Conservation (phyloP, 2,329 filamentous ascomycete genomes). For the Verruconis gallopava region DNA sequence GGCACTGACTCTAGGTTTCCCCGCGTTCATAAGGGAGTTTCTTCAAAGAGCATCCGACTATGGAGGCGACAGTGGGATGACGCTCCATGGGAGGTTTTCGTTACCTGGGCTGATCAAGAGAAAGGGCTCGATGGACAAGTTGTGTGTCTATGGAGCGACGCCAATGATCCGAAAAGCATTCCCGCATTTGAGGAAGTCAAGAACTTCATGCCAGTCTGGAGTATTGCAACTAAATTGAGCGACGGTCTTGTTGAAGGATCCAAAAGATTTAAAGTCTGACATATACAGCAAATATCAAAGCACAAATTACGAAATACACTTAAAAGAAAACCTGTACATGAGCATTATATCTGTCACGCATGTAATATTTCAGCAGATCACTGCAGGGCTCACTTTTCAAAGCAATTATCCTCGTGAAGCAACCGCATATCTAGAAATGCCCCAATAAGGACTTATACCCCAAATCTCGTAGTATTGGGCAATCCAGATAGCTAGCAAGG, state of each 20-base stretch:
- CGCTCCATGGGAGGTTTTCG: constrained; percentile 57
- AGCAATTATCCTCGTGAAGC: too few relatives aligned
- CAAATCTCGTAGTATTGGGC: too few relatives aligned
- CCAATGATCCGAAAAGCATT: constrained; percentile 58
- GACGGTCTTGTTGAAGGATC: constrained; percentile 74
- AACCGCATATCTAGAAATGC: too few relatives aligned
- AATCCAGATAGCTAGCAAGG: too few relatives aligned
- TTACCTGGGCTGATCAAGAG: constrained; percentile 43
- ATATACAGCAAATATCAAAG: too few relatives aligned
- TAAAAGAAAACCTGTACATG: too few relatives aligned
- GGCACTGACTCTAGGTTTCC: constrained; percentile 53
- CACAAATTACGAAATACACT: too few relatives aligned
- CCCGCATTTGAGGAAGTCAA: constrained; percentile 73
- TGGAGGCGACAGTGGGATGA: constrained; percentile 74
- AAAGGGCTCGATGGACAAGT: constrained; percentile 48
- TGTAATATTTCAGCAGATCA: too few relatives aligned
- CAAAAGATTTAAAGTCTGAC: constrained; percentile 54
- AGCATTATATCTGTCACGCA: too few relatives aligned
- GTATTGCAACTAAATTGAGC: constrained; percentile 57
- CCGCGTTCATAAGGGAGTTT: constrained; percentile 25
- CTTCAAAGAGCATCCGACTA: constrained; percentile 56
- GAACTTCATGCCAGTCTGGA: constrained; percentile 69
- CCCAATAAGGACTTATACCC: too few relatives aligned
- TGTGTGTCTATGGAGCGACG: constrained; percentile 79
- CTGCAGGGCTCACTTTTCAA: too few relatives aligned